Percentiles rank a stretch among this genome's conserved stretches.
Conservation (phyloP, 202 grass and related monocot species). For the Setaria italica region DNA sequence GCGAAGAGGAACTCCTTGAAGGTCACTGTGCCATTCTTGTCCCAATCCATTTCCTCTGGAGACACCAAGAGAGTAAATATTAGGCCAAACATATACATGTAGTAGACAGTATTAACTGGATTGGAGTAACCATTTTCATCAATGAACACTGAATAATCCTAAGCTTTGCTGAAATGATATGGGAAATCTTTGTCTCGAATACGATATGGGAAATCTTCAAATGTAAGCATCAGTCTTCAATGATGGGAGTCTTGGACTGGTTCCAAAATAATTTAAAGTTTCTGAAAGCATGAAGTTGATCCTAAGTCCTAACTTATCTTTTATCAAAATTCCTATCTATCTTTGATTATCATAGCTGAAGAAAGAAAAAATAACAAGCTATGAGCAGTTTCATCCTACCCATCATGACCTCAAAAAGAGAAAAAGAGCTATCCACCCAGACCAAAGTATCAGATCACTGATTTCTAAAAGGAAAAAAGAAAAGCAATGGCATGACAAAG, state of each 20-base stretch:
- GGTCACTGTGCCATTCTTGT: constrained; percentile 95
- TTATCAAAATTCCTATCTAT: neutral
- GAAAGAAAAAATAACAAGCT: neutral
- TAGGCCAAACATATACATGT: constrained; percentile 11
- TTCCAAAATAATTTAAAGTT: neutral
- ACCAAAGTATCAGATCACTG: neutral
- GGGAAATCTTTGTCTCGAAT: too few relatives aligned
- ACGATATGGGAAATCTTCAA: neutral
- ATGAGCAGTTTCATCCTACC: neutral
- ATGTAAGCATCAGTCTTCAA: neutral
- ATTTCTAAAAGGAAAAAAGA: neutral
- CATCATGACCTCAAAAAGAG: neutral
- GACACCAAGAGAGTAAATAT: constrained; percentile 38
- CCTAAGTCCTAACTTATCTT: neutral
- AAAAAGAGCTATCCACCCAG: neutral
- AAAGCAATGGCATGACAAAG: neutral
- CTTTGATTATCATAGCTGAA: neutral
- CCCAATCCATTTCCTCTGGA: constrained; percentile 99
- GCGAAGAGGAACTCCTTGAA: constrained; percentile 99
- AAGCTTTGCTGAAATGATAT: neutral
- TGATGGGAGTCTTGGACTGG: neutral
- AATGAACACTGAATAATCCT: neutral
- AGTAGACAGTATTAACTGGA: neutral
- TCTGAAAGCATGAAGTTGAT: neutral
- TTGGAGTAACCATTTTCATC: neutral